Percentiles rank a stretch among this genome's conserved stretches.
Evolutionary conservation across 108 stramenopile genomes (phyloP).

Genomic region (Parmales sp.): DNA sequence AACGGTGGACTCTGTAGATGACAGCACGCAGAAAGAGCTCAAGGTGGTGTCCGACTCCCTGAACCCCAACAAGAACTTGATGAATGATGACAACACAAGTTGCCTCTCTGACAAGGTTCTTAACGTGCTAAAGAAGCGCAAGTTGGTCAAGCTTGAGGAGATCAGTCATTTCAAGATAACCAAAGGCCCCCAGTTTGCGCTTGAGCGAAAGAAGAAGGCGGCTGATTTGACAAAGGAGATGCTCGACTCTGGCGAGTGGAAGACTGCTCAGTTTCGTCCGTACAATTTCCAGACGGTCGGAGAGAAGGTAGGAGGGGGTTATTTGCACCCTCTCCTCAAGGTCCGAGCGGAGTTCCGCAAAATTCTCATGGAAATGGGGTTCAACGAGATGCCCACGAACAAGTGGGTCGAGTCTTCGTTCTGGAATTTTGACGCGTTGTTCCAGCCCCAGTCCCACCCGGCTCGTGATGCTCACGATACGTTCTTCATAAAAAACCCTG

Average conservation of each 20-base stretch:
- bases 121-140: constrained; percentile 40
- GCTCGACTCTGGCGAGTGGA: constrained; percentile 85
- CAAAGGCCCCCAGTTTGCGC: constrained; percentile 68
- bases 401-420: constrained; percentile 97
- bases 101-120: constrained; percentile 13
- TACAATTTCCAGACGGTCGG: constrained; percentile 93
- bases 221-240: constrained; percentile 95
- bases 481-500: constrained; percentile 97
- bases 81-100: constrained; percentile 19
- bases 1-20: constrained; percentile 33
- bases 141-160: constrained; percentile 17
- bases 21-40: constrained; percentile 48
- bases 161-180: constrained; percentile 48
- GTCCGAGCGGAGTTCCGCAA: constrained; percentile 53
- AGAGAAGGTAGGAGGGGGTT: constrained; percentile 80
- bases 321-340: constrained; percentile 93
- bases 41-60: constrained; percentile 22
- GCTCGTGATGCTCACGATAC: constrained; percentile 99
- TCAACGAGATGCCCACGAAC: constrained; percentile 98
- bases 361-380: constrained; percentile 98
- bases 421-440: constrained; percentile 99
- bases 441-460: constrained; percentile 98
- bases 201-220: constrained; percentile 74
- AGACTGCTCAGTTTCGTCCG: constrained; percentile 80
- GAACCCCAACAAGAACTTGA: too few species aligned